Evolutionary conservation across 1,284 basidiomycete genomes (phyloP), one percentile per base, ranked within the genome.

Genomic region (Ganoderma multipileum): DNA sequence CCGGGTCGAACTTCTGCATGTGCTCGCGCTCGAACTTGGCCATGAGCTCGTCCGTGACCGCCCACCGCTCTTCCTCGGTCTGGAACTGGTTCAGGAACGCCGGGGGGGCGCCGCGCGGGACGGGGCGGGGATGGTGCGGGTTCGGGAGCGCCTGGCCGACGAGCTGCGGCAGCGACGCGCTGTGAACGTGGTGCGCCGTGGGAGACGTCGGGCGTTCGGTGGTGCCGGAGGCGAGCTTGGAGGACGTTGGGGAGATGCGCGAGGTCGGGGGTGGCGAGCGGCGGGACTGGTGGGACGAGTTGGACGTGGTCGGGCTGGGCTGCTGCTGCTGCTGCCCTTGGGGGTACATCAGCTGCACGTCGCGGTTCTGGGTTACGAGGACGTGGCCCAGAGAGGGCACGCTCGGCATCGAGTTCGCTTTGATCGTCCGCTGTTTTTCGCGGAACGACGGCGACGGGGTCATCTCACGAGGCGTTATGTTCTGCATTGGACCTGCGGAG

Each of bases 381-480:
- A 87, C 78, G 69, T 88, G 86, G 75, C 83, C 81, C 55, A 86
- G 81, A 14, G 85, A 84, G 62, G 89, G 87, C 6, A 88, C 86
- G 76, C 87, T 79, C 67, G 89, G 87, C 82, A 91, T 83, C 0
- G 89, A 89, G 72, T 89, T 86, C 1, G 88, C 77, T 73, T 91
- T 91, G 36, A 84, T 76, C 23, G 87, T 82, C 54, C 91, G 84
- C 70, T 85, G 84, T 73, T 88, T 83, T 70, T 91, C 87, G 63
- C 86, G 85, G 75, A 86, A 83, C 36, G 87, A 84, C 44, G 91
- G 91, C 2, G 91, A 92, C 47, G 88, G 88, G 41, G 91, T 91
- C 72, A 86, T 83, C 75, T 93, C 91, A 67, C 90, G 85, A 50
- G 84, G 81, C 16, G 85, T 86, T 47, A 86, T 80, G 38, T 81